These are phyloP conservation scores for Stachybotrys chartarum DNA, from an alignment of 2,329 filamentous ascomycete genomes.

Conservation along the genomic window DNA sequence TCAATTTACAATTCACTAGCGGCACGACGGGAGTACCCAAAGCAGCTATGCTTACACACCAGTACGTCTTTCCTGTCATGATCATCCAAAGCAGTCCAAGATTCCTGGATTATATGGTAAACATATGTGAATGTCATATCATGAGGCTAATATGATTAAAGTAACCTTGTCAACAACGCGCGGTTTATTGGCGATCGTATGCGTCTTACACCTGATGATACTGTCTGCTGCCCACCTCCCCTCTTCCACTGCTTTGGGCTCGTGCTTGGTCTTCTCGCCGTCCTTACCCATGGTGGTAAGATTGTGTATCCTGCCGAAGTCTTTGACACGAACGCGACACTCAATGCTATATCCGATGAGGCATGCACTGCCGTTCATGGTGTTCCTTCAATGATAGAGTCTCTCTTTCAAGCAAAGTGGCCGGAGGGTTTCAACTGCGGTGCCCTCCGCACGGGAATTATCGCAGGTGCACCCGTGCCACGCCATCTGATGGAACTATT, in stretches of 20 bases:
- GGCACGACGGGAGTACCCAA: slow-evolving; percentile 10
- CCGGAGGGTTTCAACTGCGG: slow-evolving; percentile 13
- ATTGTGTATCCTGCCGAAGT: slow-evolving; percentile 63
- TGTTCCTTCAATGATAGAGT: slow-evolving; percentile 65
- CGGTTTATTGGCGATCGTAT: slow-evolving; percentile 42
- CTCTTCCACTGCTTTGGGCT: slow-evolving; percentile 67
- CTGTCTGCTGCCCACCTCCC: slow-evolving; percentile 58
- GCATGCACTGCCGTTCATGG: slow-evolving; percentile 43
- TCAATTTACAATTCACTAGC: no score
- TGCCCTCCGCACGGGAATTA: slow-evolving; percentile 56
- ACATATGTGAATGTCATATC: background rate
- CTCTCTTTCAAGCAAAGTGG: slow-evolving; percentile 48
- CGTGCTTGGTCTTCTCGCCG: slow-evolving; percentile 64
- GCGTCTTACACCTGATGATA: slow-evolving; percentile 35
- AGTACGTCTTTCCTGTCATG: background rate
- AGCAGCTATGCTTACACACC: slow-evolving; percentile 8
- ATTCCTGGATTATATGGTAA: background rate
- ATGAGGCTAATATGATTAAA: slow-evolving; percentile 1
- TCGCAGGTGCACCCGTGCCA: slow-evolving; percentile 57
- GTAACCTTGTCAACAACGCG: slow-evolving; percentile 51
- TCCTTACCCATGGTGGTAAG: slow-evolving; percentile 52
- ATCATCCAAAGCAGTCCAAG: background rate
- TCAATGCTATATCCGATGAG: slow-evolving; percentile 46
- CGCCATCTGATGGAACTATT: slow-evolving; percentile 56
- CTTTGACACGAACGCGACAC: slow-evolving; percentile 52